phyloP scores from a whole-genome alignment of 345 rosid species.

The Microcos paniculata region DNA sequence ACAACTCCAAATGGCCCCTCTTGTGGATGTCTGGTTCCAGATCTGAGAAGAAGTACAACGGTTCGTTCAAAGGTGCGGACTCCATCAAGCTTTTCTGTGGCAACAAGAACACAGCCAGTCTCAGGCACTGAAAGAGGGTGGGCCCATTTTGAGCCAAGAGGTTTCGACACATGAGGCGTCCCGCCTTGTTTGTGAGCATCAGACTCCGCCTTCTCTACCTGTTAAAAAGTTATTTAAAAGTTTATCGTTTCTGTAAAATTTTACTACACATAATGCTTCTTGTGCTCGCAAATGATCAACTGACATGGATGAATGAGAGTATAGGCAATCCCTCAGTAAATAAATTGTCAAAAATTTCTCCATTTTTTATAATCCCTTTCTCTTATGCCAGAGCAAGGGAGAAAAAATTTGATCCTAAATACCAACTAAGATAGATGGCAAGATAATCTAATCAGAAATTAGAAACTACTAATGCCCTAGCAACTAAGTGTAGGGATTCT shows the following conservation, averaged over 20 bases:
- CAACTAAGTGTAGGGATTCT: neutral
- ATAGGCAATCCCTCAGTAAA: neutral
- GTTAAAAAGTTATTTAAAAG: conserved; percentile 22
- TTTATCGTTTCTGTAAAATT: neutral
- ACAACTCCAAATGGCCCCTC: conserved; percentile 93
- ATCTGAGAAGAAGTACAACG: conserved; percentile 85
- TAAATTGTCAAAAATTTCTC: neutral
- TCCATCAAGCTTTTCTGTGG: conserved; percentile 92
- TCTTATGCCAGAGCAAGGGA: neutral
- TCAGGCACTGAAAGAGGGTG: conserved; percentile 92
- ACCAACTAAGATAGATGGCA: neutral
- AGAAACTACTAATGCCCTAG: neutral
- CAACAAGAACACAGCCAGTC: conserved; percentile 91
- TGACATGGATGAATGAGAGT: neutral
- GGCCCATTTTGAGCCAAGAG: conserved; percentile 75
- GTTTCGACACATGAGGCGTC: conserved; percentile 45
- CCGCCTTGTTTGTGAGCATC: conserved; percentile 49
- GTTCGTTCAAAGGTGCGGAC: conserved; percentile 77
- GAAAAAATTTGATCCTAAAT: neutral
- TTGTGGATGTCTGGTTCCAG: conserved; percentile 80
- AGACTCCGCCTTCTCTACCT: conserved; percentile 54
- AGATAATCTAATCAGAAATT: neutral
- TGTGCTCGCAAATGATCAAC: neutral
- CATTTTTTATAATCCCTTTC: neutral
- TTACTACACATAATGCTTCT: neutral